A percentile compares a stretch with the other conserved stretches of the same genome.
Evolutionary conservation across 2,329 filamentous ascomycete species (phyloP).

Genomic region (Aureobasidium lini): DNA sequence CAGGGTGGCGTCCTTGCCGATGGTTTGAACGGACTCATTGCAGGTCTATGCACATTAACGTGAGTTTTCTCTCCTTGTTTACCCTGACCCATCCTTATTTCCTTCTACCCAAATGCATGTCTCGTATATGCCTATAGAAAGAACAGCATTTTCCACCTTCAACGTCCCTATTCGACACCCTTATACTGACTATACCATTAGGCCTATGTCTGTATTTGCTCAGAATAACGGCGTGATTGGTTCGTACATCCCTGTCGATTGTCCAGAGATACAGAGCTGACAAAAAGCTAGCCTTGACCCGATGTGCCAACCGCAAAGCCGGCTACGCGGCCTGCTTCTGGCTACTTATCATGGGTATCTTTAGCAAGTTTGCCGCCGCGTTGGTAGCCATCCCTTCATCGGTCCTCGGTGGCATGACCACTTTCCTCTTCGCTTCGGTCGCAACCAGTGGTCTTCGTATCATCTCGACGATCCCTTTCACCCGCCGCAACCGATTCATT

Average conservation of each 20-base stretch:
- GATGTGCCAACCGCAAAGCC: conserved; percentile 72
- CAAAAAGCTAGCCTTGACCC: conserved; percentile 56
- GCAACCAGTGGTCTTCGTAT: conserved; percentile 72
- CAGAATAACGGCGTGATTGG: conserved; percentile 65
- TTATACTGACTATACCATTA: neutral
- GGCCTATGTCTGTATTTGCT: conserved; percentile 51
- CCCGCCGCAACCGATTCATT: conserved; percentile 74
- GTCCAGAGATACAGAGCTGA: neutral
- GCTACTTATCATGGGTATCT: conserved; percentile 72
- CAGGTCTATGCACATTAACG: conserved; percentile 70
- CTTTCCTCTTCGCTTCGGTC: conserved; percentile 72
- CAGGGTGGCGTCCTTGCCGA: conserved; percentile 74
- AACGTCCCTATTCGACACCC: neutral
- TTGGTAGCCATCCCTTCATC: conserved; percentile 64
- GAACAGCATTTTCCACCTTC: neutral
- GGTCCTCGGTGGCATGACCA: conserved; percentile 50
- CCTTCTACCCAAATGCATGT: conserved; percentile 52
- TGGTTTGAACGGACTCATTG: conserved; percentile 66
- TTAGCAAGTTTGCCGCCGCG: conserved; percentile 74
- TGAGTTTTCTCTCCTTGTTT: neutral
- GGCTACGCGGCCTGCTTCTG: conserved; percentile 73
- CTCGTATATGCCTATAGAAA: conserved; percentile 20
- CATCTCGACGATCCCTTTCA: conserved; percentile 63
- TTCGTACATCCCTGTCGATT: neutral
- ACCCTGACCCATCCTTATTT: neutral